Evolutionary conservation across 2,329 filamentous ascomycete species (phyloP), one percentile per base, ranked within the genome.

Genomic region (Xylaria arbuscula): DNA sequence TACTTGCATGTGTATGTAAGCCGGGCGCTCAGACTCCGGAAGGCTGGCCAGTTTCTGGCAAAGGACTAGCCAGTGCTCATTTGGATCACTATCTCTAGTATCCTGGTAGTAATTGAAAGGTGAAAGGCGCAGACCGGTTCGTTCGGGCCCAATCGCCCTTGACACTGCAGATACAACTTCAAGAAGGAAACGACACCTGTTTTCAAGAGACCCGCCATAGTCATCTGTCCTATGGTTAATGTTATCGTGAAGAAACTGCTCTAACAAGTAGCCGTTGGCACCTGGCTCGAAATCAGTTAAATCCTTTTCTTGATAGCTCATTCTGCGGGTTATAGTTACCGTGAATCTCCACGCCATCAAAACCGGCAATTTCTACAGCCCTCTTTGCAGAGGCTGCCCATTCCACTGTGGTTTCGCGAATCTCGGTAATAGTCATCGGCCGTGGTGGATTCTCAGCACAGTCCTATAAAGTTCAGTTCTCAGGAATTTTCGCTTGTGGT

Each of bases 341-440:
- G 68, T 84, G 81, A 48, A 81, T 78, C 70, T 93, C 90, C 0
- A 77, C 73, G 1, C 75, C 73, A 74, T 93, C 91, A 50, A 91
- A 90, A 0, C 92, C 92, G 1, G 87, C 88, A 28, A 45, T 22
- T 54, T 84, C 82, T 1, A 93, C 78, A 0, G 91, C 86, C 11
- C 87, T 80, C 72, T 83, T 82, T 0, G 84, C 82, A 0, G 84
- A 85, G 0, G 82, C 84, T 0, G 84, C 86, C 80, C 87, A 93
- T 1, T 87, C 87, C 5, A 77, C 75, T 78, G 92, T 92, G 67
- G 90, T 81, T 3, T 85, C 78, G 62, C 87, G 83, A 64, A 94
- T 94, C 56, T 93, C 90, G 1, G 84, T 80, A 19, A 86, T 80
- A 0, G 87, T 89, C 87, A 94, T 88, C 19, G 84, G 88, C 63